A percentile compares a stretch with the other conserved stretches of the same genome.
Conservation (phyloP, 2,329 filamentous ascomycete genomes). For the Arthrobotrys conoides region DNA sequence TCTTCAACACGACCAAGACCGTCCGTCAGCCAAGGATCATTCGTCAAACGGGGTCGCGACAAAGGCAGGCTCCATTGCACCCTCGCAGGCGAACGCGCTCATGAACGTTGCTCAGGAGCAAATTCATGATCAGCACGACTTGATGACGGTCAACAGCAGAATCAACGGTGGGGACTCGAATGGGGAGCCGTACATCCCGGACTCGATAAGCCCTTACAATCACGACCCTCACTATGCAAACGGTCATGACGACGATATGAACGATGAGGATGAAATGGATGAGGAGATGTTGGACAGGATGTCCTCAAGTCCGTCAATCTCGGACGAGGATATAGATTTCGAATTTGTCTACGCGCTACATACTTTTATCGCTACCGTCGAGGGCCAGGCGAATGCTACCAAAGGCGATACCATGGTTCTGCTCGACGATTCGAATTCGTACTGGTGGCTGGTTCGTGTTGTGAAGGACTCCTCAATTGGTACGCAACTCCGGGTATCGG, state of each 20-base stretch:
- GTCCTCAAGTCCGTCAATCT: slow-evolving; percentile 88
- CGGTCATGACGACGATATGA: slow-evolving; percentile 70
- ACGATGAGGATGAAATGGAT: slow-evolving; percentile 81
- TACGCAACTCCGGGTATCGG: slow-evolving; percentile 66
- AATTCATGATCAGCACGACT: slow-evolving; percentile 77
- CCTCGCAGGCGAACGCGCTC: slow-evolving; percentile 88
- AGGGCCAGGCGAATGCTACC: slow-evolving; percentile 97
- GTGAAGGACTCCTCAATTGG: slow-evolving; percentile 98
- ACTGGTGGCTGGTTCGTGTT: slow-evolving; percentile 98
- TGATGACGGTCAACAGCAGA: slow-evolving; percentile 70
- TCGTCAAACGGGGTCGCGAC: slow-evolving; percentile 69
- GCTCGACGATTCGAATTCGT: slow-evolving; percentile 98
- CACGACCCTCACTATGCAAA: slow-evolving; percentile 73
- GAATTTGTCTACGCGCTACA: slow-evolving; percentile 99
- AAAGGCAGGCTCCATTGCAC: slow-evolving; percentile 73
- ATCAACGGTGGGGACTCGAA: slow-evolving; percentile 75
- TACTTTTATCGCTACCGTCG: slow-evolving; percentile 96
- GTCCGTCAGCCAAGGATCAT: slow-evolving; percentile 88
- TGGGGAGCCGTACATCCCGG: slow-evolving; percentile 69
- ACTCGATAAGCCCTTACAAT: slow-evolving; percentile 66
- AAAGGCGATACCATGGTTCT: slow-evolving; percentile 99
- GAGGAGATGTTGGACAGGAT: slow-evolving; percentile 99
- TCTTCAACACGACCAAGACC: slow-evolving; percentile 81
- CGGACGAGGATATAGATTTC: slow-evolving; percentile 97
- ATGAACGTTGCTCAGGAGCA: slow-evolving; percentile 83